Percentiles rank a stretch among this genome's conserved stretches.
These are phyloP conservation scores for Selaginella tamariscina DNA, from an alignment of 75 land plant genomes.

Conservation along the genomic window DNA sequence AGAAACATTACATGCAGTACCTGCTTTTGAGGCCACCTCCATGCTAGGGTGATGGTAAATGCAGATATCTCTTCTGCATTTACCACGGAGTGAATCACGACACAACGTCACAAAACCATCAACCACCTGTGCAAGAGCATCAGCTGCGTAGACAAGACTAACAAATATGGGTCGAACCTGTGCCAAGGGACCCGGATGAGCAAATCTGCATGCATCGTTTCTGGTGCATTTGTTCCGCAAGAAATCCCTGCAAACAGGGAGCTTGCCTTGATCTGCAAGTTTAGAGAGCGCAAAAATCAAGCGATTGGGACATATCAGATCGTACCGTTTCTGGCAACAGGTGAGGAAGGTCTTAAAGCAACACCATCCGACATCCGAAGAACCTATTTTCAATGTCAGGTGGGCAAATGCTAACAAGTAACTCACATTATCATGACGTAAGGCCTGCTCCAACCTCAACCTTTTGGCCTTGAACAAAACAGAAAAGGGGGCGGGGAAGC, in stretches of 20 bases:
- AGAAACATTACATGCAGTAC: too few relatives aligned
- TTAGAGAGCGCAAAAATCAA: background rate
- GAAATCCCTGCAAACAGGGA: slow-evolving; percentile 20
- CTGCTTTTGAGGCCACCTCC: too few relatives aligned
- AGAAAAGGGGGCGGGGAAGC: too few relatives aligned
- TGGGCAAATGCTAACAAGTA: too few relatives aligned
- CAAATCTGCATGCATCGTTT: slow-evolving; percentile 12
- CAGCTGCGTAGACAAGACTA: background rate
- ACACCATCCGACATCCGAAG: too few relatives aligned
- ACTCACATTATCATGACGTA: too few relatives aligned
- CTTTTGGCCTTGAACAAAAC: too few relatives aligned
- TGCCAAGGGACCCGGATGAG: slow-evolving; percentile 13
- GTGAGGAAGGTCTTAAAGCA: background rate
- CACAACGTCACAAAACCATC: slow-evolving; percentile 17
- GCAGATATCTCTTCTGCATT: slow-evolving; percentile 13
- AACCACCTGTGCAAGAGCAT: slow-evolving; percentile 14
- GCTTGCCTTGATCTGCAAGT: slow-evolving; percentile 19
- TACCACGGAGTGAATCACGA: slow-evolving; percentile 20
- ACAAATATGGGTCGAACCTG: slow-evolving; percentile 12
- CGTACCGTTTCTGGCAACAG: background rate
- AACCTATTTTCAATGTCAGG: too few relatives aligned
- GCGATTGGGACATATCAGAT: background rate
- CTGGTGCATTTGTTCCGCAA: slow-evolving; percentile 10
- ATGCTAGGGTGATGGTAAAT: slow-evolving; percentile 20
- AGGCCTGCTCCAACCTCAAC: too few relatives aligned